phyloP scores from a whole-genome alignment of 148 eudicot species.

The Rhododendron ferrugineum region DNA sequence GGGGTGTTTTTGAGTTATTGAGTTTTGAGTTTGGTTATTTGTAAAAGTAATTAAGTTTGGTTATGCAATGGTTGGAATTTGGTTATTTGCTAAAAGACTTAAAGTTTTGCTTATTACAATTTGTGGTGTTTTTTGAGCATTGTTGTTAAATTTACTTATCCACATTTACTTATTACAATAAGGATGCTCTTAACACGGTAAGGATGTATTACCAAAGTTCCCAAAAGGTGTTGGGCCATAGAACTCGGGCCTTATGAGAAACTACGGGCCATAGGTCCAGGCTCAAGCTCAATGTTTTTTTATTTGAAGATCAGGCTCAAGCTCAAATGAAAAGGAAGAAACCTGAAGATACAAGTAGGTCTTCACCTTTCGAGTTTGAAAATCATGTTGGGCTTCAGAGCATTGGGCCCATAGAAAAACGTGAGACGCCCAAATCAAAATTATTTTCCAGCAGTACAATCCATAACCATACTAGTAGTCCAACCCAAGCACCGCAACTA shows the following conservation, averaged over 20 bases:
- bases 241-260: neutral
- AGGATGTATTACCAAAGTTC: neutral
- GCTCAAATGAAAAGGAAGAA: neutral
- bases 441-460: neutral
- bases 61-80: too few relatives aligned
- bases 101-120: too few relatives aligned
- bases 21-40: too few relatives aligned
- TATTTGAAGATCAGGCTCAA: neutral
- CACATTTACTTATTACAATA: too few relatives aligned
- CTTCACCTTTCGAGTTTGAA: neutral
- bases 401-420: neutral
- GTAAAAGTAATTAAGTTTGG: too few relatives aligned
- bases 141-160: too few relatives aligned
- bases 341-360: neutral
- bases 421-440: neutral
- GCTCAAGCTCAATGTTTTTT: too few relatives aligned
- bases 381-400: neutral
- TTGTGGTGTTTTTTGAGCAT: too few relatives aligned
- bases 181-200: neutral
- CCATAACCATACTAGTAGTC: neutral
- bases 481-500: too few relatives aligned
- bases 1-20: too few relatives aligned
- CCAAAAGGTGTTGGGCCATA: neutral
- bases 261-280: neutral
- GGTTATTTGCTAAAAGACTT: too few relatives aligned